Conservation (phyloP, 2,329 filamentous ascomycete genomes). For the Aspergillus ustus region DNA sequence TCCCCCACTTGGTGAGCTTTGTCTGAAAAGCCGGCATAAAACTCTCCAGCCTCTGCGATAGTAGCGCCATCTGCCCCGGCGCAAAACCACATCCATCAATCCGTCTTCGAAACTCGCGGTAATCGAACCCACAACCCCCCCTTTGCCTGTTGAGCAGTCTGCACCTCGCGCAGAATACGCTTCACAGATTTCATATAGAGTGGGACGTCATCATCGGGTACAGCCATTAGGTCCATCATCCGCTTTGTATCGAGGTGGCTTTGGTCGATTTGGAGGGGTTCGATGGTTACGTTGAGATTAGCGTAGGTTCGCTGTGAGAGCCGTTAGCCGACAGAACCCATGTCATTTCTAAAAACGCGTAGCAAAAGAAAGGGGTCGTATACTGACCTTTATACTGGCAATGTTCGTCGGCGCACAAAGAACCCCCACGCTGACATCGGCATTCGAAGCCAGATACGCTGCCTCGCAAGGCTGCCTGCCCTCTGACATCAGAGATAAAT, state of each 20-base stretch:
- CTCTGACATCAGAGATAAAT: slow-evolving; percentile 54
- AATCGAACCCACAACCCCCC: slow-evolving; percentile 51
- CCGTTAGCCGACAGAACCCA: too few relatives aligned
- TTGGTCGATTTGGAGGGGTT: slow-evolving; percentile 57
- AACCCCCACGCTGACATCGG: slow-evolving; percentile 55
- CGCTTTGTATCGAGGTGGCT: slow-evolving; percentile 60
- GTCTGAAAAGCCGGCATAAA: slow-evolving; percentile 25
- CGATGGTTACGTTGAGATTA: slow-evolving; percentile 52
- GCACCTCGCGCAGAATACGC: slow-evolving; percentile 61
- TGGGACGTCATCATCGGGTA: slow-evolving; percentile 50
- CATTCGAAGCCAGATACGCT: slow-evolving; percentile 56
- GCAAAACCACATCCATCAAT: slow-evolving; percentile 14
- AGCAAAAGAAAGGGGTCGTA: too few relatives aligned
- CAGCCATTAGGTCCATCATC: slow-evolving; percentile 66
- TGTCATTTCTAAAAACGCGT: too few relatives aligned
- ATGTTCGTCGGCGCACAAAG: slow-evolving; percentile 61
- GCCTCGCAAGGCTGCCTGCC: slow-evolving; percentile 62
- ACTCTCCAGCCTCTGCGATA: slow-evolving; percentile 29
- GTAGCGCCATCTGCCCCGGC: slow-evolving; percentile 19
- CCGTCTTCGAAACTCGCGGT: slow-evolving; percentile 51
- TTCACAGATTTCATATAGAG: slow-evolving; percentile 64
- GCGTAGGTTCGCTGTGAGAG: slow-evolving; percentile 41
- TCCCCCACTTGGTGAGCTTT: background rate
- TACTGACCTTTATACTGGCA: slow-evolving; percentile 18
- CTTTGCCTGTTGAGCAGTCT: slow-evolving; percentile 43